A percentile compares a stretch with the other conserved stretches of the same genome.
Conservation (phyloP, 2,329 filamentous ascomycete genomes). For the Cladophialophora carrionii region DNA sequence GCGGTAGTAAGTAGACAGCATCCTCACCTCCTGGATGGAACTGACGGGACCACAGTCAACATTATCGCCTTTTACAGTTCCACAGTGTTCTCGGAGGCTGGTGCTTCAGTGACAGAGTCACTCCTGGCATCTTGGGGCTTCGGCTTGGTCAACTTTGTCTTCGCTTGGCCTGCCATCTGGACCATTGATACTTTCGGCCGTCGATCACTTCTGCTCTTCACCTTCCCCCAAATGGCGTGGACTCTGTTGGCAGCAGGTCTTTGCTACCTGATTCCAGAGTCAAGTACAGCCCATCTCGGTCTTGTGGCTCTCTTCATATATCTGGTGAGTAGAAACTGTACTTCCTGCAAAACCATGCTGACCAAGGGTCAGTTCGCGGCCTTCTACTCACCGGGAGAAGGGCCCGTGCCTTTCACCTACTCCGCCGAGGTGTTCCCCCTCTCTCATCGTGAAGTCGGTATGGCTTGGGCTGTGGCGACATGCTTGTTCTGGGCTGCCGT, state of each 20-base stretch:
- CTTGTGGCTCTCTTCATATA: constrained; percentile 66
- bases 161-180: constrained; percentile 42
- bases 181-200: constrained; percentile 71
- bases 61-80: constrained; percentile 72
- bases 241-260: constrained; percentile 67
- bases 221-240: constrained; percentile 70
- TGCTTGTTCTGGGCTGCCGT: constrained; percentile 45
- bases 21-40: constrained; percentile 36
- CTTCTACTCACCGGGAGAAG: constrained; percentile 66
- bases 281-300: constrained; percentile 53
- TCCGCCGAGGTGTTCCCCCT: constrained; percentile 53
- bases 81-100: constrained; percentile 34
- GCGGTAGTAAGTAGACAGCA: constrained; percentile 40
- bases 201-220: constrained; percentile 64
- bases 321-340: constrained; percentile 43
- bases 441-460: constrained; percentile 52
- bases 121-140: constrained; percentile 38
- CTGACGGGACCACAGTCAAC: constrained; percentile 50
- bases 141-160: constrained; percentile 38
- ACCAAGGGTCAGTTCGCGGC: constrained; percentile 55
- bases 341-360: not conserved
- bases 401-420: constrained; percentile 41
- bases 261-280: constrained; percentile 56
- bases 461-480: constrained; percentile 46
- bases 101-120: constrained; percentile 33